A percentile compares a stretch with the other conserved stretches of the same genome.
Evolutionary conservation across 148 eudicot species (phyloP).

Genomic region (Persicaria maculosa): DNA sequence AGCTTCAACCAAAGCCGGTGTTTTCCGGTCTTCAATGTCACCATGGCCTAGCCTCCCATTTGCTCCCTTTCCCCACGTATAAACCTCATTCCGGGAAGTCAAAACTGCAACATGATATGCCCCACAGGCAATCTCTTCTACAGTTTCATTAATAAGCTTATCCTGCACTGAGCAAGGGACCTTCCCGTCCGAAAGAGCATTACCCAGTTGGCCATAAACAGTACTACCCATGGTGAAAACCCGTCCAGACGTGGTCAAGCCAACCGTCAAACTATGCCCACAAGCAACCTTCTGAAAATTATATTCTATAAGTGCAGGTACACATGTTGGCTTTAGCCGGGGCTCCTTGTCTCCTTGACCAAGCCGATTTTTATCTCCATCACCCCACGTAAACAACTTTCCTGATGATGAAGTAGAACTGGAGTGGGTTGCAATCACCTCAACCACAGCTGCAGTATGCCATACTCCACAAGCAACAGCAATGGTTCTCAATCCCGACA

Average conservation of each 20-base stretch:
- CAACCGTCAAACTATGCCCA: conserved; percentile 89
- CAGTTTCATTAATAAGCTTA: conserved; percentile 46
- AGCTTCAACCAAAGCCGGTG: conserved; percentile 79
- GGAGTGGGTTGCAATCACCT: conserved; percentile 75
- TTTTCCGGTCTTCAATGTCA: conserved; percentile 79
- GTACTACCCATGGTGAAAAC: conserved; percentile 95
- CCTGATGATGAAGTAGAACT: conserved; percentile 64
- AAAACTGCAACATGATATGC: conserved; percentile 86
- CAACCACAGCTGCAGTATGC: conserved; percentile 98
- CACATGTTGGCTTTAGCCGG: conserved; percentile 78
- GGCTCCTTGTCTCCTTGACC: conserved; percentile 97
- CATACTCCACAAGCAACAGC: conserved; percentile 96
- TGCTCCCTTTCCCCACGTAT: conserved; percentile 98
- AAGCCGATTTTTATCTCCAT: conserved; percentile 92
- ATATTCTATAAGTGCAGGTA: conserved; percentile 77
- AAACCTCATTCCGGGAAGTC: conserved; percentile 83
- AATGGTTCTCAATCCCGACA: conserved; percentile 76
- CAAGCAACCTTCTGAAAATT: conserved; percentile 87
- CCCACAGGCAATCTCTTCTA: conserved; percentile 87
- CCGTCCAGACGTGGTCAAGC: conserved; percentile 68
- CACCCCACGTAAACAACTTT: conserved; percentile 95
- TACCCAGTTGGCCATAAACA: conserved; percentile 94
- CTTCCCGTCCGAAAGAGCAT: conserved; percentile 67
- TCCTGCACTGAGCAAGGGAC: conserved; percentile 77
- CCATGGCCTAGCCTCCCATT: conserved; percentile 98